Base-by-base conservation (phyloP, 2,329 filamentous ascomycete species). In the Alternaria brassicae region DNA sequence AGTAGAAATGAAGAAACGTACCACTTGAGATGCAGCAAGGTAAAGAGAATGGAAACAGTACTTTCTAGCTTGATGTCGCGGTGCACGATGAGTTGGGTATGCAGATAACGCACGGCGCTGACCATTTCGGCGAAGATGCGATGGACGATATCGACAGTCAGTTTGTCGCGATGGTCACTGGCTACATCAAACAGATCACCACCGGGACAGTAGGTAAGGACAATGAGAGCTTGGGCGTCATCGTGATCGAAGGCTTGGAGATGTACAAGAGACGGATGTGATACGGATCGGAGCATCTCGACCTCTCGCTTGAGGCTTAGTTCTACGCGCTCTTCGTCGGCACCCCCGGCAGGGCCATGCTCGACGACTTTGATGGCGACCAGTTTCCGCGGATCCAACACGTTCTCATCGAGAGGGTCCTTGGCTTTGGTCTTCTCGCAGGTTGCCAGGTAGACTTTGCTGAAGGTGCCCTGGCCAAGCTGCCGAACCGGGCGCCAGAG, bases 21-120 rank as follows among this genome's bases (percentile, higher is more conserved):
- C 69, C 60, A 64, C 19, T 32, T 42, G 40, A 47, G 34, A 23
- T 39, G 42, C 27, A 41, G 56, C 42, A 55, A 42, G 47, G 57
- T 51, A 59, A 44, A 67, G 60, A 61, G 68, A 51, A 34, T 60
- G 65, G 63, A 63, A 65, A 61, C 83, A 89, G 80, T 85, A 95
- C 91, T 99, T 83, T 99, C 95, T 59, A 99, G 88, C 81, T 99
- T 99, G 79, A 99, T 96, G 78, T 99, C 95, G 60, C 95, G 88
- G 76, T 99, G 95, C 53, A 98, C 94, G 74, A 99, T 97, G 67
- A 87, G 89, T 70, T 91, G 84, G 53, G 87, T 83, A 78, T 99
- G 95, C 48, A 99, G 82, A 80, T 98, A 97, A 58, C 85, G 86
- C 34, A 96, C 89, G 0, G 94, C 95, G 61, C 87, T 89, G 23